Evolutionary conservation across 2,329 filamentous ascomycete genomes (phyloP), one percentile per base, ranked within the genome.

Genomic region (Graphium sp.): DNA sequence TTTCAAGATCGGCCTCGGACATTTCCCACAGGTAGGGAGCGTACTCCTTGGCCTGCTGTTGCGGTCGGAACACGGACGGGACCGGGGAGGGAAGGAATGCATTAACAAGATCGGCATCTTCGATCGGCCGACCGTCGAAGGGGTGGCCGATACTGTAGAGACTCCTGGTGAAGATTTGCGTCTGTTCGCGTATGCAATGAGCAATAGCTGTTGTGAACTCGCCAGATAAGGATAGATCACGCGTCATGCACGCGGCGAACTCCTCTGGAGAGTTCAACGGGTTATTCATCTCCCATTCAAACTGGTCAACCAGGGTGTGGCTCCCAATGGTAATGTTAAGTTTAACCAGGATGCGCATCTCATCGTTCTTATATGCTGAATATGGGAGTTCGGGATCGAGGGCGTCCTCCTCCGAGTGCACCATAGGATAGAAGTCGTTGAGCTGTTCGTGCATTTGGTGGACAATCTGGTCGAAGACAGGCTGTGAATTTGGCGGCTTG

Each of bases 271-370:
- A 91, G 49, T 98, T 98, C 31, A 77, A 58, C 0, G 85, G 79
- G 48, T 93, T 91, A 53, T 95, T 95, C 47, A 95, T 84, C 42
- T 98, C 89, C 89, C 89, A 98, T 52, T 98, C 89, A 36, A 98
- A 95, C 48, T 95, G 89, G 44, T 98, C 89, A 20, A 94, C 77
- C 16, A 98, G 62, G 0, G 85, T 95, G 45, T 92, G 82, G 37
- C 82, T 78, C 22, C 87, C 89, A 45, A 98, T 94, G 6, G 89
- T 95, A 44, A 98, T 93, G 52, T 95, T 94, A 28, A 98, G 64
- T 52, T 94, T 95, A 52, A 98, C 73, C 24, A 92, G 58, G 40
- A 98, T 80, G 28, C 89, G 78, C 87, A 98, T 94, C 56, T 98
- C 89, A 47, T 98, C 89, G 46, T 98, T 93, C 53, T 95, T 95